These are phyloP conservation scores for Metschnikowia chrysomelidarum DNA, from an alignment of 805 yeast species.

Conservation along the genomic window DNA sequence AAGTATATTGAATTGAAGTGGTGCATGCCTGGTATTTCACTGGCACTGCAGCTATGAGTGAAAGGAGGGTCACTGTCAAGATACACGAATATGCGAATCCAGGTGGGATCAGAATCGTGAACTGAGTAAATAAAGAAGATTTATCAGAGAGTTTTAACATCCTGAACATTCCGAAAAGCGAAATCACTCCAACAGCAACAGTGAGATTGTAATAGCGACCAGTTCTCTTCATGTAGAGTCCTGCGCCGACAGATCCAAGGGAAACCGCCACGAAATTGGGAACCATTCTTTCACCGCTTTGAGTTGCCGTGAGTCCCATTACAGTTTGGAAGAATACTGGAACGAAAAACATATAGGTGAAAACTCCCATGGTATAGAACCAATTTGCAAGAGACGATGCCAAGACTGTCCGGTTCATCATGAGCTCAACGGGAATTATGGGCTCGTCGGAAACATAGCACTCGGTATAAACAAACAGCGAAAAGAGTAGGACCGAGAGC, in stretches of 20 bases:
- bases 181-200: constrained; percentile 38
- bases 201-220: constrained; percentile 59
- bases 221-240: constrained; percentile 62
- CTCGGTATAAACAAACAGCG: constrained; percentile 52
- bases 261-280: constrained; percentile 73
- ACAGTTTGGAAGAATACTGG: constrained; percentile 68
- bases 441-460: constrained; percentile 56
- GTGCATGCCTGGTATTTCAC: constrained; percentile 73
- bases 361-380: constrained; percentile 68
- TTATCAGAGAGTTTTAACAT: constrained; percentile 31
- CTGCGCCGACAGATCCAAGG: constrained; percentile 63
- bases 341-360: constrained; percentile 60
- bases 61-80: constrained; percentile 68
- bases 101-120: constrained; percentile 45
- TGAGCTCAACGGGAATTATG: constrained; percentile 59
- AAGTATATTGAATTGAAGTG: constrained; percentile 87
- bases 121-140: constrained; percentile 39
- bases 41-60: constrained; percentile 75
- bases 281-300: constrained; percentile 55
- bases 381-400: constrained; percentile 67
- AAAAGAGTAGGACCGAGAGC: constrained; percentile 34
- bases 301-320: constrained; percentile 49
- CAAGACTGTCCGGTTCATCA: constrained; percentile 57
- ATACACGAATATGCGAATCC: constrained; percentile 67
- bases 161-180: constrained; percentile 47